Conservation (phyloP, 352 stramenopile genomes). For the Phytopythium boreale region DNA sequence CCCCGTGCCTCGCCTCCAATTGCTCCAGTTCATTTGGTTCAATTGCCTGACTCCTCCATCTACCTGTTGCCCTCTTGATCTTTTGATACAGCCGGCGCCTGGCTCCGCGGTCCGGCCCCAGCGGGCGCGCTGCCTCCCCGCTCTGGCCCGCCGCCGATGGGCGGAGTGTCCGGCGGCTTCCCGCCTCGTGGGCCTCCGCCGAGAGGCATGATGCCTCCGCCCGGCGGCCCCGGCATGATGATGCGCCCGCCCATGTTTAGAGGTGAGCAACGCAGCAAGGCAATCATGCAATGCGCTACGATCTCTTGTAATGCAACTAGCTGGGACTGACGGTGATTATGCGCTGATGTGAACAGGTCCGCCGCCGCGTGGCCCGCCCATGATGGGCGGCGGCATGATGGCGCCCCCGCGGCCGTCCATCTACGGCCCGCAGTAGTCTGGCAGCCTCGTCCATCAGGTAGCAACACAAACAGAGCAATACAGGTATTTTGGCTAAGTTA, state of each 20-base stretch:
- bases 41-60: background rate
- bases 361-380: conserved; percentile 40
- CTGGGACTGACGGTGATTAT: background rate
- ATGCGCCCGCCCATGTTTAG: conserved; percentile 79
- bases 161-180: conserved; percentile 51
- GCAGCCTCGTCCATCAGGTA: background rate
- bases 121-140: conserved; percentile 47
- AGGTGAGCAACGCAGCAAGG: conserved; percentile 17
- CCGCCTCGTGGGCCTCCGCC: conserved; percentile 62
- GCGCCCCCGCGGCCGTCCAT: conserved; percentile 56
- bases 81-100: conserved; percentile 55
- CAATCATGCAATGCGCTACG: background rate
- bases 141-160: conserved; percentile 18
- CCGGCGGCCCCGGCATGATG: conserved; percentile 49
- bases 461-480: conserved; percentile 2
- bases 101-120: conserved; percentile 44
- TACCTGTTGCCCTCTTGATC: background rate
- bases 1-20: background rate
- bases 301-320: too few species aligned
- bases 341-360: conserved; percentile 24
- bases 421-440: conserved; percentile 61
- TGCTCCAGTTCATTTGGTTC: background rate
- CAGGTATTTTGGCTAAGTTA: conserved; percentile 6
- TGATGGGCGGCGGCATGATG: conserved; percentile 34
- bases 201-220: conserved; percentile 74